Conservation (phyloP, 257 asterid genomes). For the Plantago major region DNA sequence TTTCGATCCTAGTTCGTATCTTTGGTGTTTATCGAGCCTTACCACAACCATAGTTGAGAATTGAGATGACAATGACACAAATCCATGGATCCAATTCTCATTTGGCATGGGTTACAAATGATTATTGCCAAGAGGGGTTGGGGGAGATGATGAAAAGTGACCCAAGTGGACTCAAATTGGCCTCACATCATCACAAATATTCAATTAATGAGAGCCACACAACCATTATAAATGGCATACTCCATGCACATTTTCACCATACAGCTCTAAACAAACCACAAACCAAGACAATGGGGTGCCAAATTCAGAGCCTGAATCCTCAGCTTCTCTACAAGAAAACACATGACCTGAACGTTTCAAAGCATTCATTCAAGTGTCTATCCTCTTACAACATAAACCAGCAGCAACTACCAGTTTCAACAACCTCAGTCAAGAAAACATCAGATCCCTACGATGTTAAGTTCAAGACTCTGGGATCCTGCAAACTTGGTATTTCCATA, state of each 20-base stretch:
- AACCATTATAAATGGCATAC: no score
- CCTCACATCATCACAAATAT: no score
- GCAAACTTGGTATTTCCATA: conserved; percentile 78
- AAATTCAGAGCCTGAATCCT: conserved; percentile 33
- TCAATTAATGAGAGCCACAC: no score
- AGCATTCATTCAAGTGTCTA: conserved; percentile 21
- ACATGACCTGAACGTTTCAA: conserved; percentile 16
- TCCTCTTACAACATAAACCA: conserved; percentile 22
- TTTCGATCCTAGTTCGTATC: no score
- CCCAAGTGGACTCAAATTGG: no score
- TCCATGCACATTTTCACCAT: background rate
- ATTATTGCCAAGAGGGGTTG: background rate
- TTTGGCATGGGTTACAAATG: no score
- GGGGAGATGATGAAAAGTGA: conserved; percentile 1
- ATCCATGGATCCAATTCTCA: no score
- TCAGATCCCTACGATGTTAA: conserved; percentile 33
- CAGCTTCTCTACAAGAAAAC: conserved; percentile 25
- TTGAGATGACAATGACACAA: no score
- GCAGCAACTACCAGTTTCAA: conserved; percentile 20
- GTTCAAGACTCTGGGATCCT: conserved; percentile 58
- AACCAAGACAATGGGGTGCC: conserved; percentile 38
- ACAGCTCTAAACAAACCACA: background rate
- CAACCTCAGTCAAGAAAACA: conserved; percentile 25
- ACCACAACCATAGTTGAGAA: no score
- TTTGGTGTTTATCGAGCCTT: no score